These are phyloP conservation scores for Pelargonium exstipulatum DNA, from an alignment of 441 rosid genomes.

Conservation along the genomic window DNA sequence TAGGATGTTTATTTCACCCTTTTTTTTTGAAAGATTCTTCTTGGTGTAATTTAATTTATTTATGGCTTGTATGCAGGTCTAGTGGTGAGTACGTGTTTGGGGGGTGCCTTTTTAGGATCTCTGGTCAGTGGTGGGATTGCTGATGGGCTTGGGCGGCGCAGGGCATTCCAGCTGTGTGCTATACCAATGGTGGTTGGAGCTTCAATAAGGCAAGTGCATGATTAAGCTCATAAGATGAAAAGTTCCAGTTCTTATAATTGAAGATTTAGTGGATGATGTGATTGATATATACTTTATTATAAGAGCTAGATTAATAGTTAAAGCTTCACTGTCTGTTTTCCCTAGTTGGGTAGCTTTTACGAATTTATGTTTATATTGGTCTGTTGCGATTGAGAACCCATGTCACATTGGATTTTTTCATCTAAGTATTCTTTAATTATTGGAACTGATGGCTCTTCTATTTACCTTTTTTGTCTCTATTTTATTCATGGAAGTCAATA, in stretches of 20 bases:
- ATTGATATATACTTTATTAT: too few species aligned
- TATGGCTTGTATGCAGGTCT: conserved; percentile 52
- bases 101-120: conserved; percentile 90
- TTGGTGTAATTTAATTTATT: not conserved
- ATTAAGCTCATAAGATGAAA: conserved; percentile 5
- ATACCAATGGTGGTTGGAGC: conserved; percentile 88
- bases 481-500: too few species aligned
- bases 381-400: too few species aligned
- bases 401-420: too few species aligned
- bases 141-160: conserved; percentile 84
- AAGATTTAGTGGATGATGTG: not conserved
- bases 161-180: conserved; percentile 85
- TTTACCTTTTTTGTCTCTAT: too few species aligned
- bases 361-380: too few species aligned
- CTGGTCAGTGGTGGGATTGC: conserved; percentile 83
- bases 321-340: too few species aligned
- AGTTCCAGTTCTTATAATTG: conserved; percentile 9
- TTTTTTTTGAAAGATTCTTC: conserved; percentile 18
- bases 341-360: too few species aligned
- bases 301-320: too few species aligned
- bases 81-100: conserved; percentile 91
- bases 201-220: conserved; percentile 54
- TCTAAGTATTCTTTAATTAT: too few species aligned
- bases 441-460: too few species aligned
- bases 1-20: not conserved